These are phyloP conservation scores for Fusarium dlaminii DNA, from an alignment of 2,329 filamentous ascomycete genomes.

Conservation along the genomic window DNA sequence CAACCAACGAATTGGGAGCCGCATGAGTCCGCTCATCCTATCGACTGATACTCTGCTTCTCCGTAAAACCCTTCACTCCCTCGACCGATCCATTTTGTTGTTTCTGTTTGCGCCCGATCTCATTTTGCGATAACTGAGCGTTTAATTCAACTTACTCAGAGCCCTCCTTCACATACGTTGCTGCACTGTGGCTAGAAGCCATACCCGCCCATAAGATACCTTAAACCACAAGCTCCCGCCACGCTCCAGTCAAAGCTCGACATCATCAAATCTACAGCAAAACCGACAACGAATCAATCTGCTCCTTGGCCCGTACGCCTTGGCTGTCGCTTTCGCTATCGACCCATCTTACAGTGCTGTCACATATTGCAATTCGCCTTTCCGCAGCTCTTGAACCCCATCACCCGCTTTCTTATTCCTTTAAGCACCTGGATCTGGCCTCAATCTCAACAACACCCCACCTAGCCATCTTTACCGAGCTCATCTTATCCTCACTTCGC, in stretches of 20 bases:
- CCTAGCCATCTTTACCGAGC: constrained; percentile 19
- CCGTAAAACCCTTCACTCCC: constrained; percentile 42
- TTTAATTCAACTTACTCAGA: neutral
- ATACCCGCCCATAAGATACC: neutral
- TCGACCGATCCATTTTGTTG: constrained; percentile 15
- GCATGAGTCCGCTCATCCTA: constrained; percentile 40
- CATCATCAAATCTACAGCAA: constrained; percentile 33
- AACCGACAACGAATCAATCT: constrained; percentile 21
- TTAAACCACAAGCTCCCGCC: constrained; percentile 19
- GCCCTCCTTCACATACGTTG: constrained; percentile 9
- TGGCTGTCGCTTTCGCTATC: constrained; percentile 22
- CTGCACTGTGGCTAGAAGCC: constrained; percentile 20
- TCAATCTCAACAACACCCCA: constrained; percentile 42
- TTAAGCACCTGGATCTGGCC: constrained; percentile 28
- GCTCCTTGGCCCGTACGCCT: constrained; percentile 16
- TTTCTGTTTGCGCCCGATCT: constrained; percentile 21
- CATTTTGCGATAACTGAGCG: constrained; percentile 10
- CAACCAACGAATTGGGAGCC: constrained; percentile 44
- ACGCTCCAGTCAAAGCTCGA: constrained; percentile 32
- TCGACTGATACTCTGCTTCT: constrained; percentile 40
- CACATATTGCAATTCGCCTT: constrained; percentile 15
- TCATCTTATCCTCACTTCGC: constrained; percentile 10
- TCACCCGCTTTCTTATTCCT: constrained; percentile 13
- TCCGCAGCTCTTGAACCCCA: constrained; percentile 10
- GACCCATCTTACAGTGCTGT: constrained; percentile 28